Conservation (phyloP, 345 rosid genomes). For the Physaria fendleri region DNA sequence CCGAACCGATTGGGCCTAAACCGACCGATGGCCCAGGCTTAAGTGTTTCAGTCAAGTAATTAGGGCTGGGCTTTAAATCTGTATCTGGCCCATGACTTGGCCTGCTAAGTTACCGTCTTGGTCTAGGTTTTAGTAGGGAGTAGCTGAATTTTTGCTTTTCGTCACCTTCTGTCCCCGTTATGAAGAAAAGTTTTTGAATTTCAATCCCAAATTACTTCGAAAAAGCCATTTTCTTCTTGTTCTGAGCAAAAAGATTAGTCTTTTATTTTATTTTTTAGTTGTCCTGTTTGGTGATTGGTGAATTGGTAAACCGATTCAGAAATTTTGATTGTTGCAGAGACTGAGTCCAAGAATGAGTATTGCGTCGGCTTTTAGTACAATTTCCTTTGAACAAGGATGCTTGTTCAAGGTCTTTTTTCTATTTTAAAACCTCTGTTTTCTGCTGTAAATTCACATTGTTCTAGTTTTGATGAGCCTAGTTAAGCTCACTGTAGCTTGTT, state of each 20-base stretch:
- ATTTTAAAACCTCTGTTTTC: background rate
- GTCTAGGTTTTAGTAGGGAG: too few relatives aligned
- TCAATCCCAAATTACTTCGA: too few relatives aligned
- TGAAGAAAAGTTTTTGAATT: too few relatives aligned
- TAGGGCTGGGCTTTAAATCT: too few relatives aligned
- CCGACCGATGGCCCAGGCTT: too few relatives aligned
- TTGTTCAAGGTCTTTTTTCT: slow-evolving; percentile 16
- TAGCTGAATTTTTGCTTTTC: too few relatives aligned
- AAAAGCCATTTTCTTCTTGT: background rate
- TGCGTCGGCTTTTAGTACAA: slow-evolving; percentile 13
- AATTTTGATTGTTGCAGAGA: background rate
- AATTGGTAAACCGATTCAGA: background rate
- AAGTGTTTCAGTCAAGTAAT: too few relatives aligned
- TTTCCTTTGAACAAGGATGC: slow-evolving; percentile 27
- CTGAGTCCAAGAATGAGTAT: slow-evolving; percentile 17
- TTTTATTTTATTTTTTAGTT: background rate
- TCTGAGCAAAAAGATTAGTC: background rate
- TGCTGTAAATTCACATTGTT: background rate
- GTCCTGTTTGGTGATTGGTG: background rate
- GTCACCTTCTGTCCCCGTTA: too few relatives aligned
- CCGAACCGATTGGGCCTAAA: too few relatives aligned
- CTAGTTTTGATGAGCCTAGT: background rate
- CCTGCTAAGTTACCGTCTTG: too few relatives aligned
- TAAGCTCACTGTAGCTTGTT: background rate
- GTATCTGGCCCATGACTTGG: too few relatives aligned